A percentile compares a stretch with the other conserved stretches of the same genome.
Evolutionary conservation across 148 eudicot species (phyloP).

Genomic region (Cornus controversa): DNA sequence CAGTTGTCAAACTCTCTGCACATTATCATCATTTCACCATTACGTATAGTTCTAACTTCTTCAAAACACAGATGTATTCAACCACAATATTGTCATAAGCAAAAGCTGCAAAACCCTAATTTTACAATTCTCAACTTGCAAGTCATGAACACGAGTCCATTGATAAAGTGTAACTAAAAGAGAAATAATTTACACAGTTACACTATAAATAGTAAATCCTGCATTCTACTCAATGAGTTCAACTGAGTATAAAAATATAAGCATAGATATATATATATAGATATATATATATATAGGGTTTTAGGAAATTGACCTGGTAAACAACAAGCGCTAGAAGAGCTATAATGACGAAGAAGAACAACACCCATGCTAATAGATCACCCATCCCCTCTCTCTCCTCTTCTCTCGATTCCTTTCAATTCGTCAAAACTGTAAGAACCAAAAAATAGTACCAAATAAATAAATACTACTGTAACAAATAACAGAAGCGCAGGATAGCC

Average conservation of each 20-base stretch:
- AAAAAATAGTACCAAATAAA: too few relatives aligned
- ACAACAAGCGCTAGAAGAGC: constrained; percentile 61
- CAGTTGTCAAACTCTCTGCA: background rate
- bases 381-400: constrained; percentile 36
- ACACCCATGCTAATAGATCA: constrained; percentile 62
- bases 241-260: too few relatives aligned
- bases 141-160: background rate
- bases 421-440: background rate
- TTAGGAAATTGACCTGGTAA: constrained; percentile 52
- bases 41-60: background rate
- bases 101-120: constrained; percentile 5
- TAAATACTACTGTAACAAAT: too few relatives aligned
- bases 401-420: background rate
- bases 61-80: background rate
- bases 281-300: background rate
- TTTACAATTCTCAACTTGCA: background rate
- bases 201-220: background rate
- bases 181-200: too few relatives aligned
- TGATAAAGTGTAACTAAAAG: background rate
- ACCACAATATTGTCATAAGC: background rate
- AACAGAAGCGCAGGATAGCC: too few relatives aligned
- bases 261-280: too few relatives aligned
- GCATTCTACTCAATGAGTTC: too few relatives aligned
- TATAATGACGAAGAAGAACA: constrained; percentile 72
- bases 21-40: background rate